Evolutionary conservation across 306 rosid species (phyloP), one percentile per base, ranked within the genome.

Genomic region (Bauhinia variegata): DNA sequence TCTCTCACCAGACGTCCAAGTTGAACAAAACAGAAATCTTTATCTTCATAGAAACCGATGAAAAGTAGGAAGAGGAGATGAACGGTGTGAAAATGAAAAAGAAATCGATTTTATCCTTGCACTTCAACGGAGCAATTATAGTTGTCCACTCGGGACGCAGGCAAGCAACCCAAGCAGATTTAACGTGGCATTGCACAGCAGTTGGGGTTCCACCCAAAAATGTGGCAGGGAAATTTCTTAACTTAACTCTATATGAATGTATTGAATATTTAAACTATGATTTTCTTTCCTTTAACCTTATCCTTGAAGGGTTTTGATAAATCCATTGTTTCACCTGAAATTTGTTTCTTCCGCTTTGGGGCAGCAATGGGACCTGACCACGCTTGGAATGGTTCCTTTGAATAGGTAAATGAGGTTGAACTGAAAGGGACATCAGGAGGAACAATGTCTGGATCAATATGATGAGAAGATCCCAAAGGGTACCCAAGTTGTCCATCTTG

Each of bases 361-460:
- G 74, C 85, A 61, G 74, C 79, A 67, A 92, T 71, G 38, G 97
- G 97, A 60, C 97, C 97, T 10, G 97, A 92, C 95, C 90, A 85
- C 14, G 96, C 83, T 77, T 85, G 96, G 54, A 80, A 67, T 8
- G 85, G 82, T 39, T 88, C 95, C 70, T 87, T 92, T 57, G 88
- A 71, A 80, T 82, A 80, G 51, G 79, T 68, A 53, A 87, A 89
- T 5, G 88, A 78, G 60, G 86, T 81, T 73, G 96, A 83, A 28
- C 85, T 80, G 68, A 80, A 92, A 8, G 95, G 78, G 72, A 78
- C 80, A 54, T 85, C 90, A 0, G 77, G 68, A 37, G 96, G 97
- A 76, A 91, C 86, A 14, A 65, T 47, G 31, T 88, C 80, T 16
- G 96, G 89, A 84, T 92, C 96, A 37, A 92, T 78, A 54, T 85